Percentiles rank a stretch among this genome's conserved stretches.
Evolutionary conservation across 129 eudicot species (phyloP).

Genomic region (Rutidosis leptorrhynchoides): DNA sequence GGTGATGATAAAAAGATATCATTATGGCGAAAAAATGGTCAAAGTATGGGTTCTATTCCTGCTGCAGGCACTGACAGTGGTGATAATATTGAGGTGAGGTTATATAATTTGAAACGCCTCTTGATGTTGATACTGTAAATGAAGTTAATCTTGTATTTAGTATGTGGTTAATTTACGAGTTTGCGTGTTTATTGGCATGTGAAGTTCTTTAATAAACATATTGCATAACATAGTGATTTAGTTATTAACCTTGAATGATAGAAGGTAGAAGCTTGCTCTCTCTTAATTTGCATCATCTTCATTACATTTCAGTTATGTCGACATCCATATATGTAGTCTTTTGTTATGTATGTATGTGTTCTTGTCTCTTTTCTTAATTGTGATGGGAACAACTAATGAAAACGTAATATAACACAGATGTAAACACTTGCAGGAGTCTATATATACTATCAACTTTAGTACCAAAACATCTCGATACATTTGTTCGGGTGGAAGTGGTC

Average conservation of each 20-base stretch:
- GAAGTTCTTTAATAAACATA: neutral
- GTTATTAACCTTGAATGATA: conserved; percentile 8
- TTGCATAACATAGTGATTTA: neutral
- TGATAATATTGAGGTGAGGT: conserved; percentile 64
- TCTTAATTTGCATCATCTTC: neutral
- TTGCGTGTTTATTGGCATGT: neutral
- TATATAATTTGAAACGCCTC: neutral
- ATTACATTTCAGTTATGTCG: neutral
- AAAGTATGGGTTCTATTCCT: conserved; percentile 74
- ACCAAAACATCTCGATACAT: conserved; percentile 87
- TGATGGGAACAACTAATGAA: conserved; percentile 9
- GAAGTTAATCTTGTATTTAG: conserved; percentile 10
- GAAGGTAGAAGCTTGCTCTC: neutral
- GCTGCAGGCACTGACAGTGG: conserved; percentile 54
- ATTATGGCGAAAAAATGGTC: conserved; percentile 75
- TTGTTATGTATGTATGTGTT: neutral
- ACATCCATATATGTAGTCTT: neutral
- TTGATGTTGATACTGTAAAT: neutral
- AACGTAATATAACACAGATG: neutral
- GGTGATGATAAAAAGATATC: conserved; percentile 82
- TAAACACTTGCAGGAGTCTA: conserved; percentile 55
- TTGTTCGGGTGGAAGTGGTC: conserved; percentile 92
- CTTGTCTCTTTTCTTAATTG: neutral
- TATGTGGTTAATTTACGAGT: too few relatives aligned
- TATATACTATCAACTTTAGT: conserved; percentile 79